Base-by-base conservation (phyloP, 2,329 filamentous ascomycete species). In the Talaromyces verruculosus region DNA sequence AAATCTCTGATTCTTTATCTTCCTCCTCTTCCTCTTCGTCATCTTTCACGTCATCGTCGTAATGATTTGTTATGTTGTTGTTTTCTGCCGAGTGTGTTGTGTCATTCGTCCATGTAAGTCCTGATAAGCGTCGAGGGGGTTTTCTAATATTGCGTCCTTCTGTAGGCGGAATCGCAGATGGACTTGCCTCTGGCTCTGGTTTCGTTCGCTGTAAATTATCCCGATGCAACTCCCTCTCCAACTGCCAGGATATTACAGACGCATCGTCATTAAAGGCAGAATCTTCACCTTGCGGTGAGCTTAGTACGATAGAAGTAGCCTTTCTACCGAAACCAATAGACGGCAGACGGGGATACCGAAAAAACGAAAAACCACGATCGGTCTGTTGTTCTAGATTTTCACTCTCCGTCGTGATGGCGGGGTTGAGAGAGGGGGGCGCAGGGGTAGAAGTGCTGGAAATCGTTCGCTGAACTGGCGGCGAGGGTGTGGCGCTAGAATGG, bases 181-280 rank as follows among this genome's bases (percentile, higher is more conserved):
- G 69, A 58, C 69, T 69, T 22, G 72, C 70, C 33, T 72, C 70
- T 43, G 67, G 70, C 60, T 71, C 70, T 28, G 73, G 71, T 33
- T 72, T 71, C n/a, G 74, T 76, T 43, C 77, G 72, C 69, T 75
- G 74, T 10, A 79, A 57, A 30, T 76, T 68, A 65, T 78, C 76
- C 11, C 75, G 72, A 37, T 79, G 73, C 49, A 79, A 70, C 53
- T 77, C 73, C 19, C 77, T 75, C 41, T 79, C 77, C 15, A 79
- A 63, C 19, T 68, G 70, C 70, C 72, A 79, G 1, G 77, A 79
- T 2, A 74, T 66, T 11, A 72, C 70, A 1, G 77, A 79, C 2
- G 39, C 57, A 13, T 74, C 72, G 51, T 76, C 76, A 61, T 78
- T 77, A 10, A 75, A 62, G 1, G 68, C 74, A 15, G 33, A 64